Evolutionary conservation across 306 rosid species (phyloP).

Genomic region (Prosopis cineraria): DNA sequence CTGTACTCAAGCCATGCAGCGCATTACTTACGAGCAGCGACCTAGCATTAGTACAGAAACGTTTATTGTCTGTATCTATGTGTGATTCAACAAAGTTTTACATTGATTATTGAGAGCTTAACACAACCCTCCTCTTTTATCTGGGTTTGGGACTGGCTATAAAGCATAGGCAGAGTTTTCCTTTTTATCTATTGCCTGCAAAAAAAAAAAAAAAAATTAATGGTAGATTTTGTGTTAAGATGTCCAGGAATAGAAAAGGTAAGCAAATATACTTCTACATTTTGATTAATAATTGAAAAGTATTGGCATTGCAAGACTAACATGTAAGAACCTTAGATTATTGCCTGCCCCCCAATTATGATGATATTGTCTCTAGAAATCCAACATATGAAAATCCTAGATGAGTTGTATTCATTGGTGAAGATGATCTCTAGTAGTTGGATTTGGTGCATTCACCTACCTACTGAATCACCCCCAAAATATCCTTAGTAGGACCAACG

Average conservation of each 20-base stretch:
- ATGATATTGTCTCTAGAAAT: not conserved
- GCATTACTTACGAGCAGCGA: too few relatives aligned
- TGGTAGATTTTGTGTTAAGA: constrained; percentile 12
- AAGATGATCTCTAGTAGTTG: not conserved
- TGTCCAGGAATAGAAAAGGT: not conserved
- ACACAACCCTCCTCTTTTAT: too few relatives aligned
- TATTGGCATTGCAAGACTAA: not conserved
- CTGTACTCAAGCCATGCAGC: too few relatives aligned
- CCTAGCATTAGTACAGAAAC: too few relatives aligned
- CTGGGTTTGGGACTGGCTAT: too few relatives aligned
- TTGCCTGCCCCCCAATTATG: not conserved
- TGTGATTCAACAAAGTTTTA: too few relatives aligned
- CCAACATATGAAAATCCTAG: not conserved
- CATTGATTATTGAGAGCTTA: too few relatives aligned
- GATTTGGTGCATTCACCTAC: not conserved
- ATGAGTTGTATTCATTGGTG: not conserved
- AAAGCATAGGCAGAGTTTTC: too few relatives aligned
- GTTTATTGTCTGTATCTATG: too few relatives aligned
- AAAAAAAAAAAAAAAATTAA: too few relatives aligned
- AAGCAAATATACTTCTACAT: not conserved
- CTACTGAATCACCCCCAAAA: not conserved
- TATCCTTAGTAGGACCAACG: not conserved
- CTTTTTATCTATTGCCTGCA: not conserved
- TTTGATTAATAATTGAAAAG: constrained; percentile 7
- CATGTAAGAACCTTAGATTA: constrained; percentile 16